These are phyloP conservation scores for Sordariomycetes sp. DNA, from an alignment of 2,329 filamentous ascomycete genomes.

Conservation along the genomic window DNA sequence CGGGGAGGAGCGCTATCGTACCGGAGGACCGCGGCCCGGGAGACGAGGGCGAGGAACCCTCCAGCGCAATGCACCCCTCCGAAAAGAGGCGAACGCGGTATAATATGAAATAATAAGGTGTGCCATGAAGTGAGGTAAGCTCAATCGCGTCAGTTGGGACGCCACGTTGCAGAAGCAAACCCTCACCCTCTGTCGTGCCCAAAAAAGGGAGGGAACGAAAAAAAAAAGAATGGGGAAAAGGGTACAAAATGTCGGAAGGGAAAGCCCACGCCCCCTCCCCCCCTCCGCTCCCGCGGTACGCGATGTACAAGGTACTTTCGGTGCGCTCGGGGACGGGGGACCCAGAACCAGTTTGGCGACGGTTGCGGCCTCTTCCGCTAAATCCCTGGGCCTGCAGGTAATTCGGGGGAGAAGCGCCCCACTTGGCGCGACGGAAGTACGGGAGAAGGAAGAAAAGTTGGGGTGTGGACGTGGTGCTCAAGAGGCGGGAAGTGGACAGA, in stretches of 20 bases:
- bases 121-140: neutral
- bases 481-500: neutral
- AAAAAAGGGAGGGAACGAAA: too few relatives aligned
- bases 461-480: neutral
- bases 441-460: neutral
- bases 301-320: neutral
- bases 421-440: neutral
- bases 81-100: neutral
- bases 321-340: neutral
- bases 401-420: neutral
- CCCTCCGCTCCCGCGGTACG: neutral
- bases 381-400: constrained; percentile 1
- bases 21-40: neutral
- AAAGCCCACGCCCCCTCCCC: neutral
- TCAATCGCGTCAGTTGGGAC: neutral
- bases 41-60: neutral
- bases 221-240: too few relatives aligned
- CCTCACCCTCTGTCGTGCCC: neutral
- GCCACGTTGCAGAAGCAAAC: neutral
- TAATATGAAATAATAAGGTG: neutral
- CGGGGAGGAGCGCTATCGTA: neutral
- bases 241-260: too few relatives aligned
- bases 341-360: constrained; percentile 1
- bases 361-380: constrained; percentile 3
- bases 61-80: neutral